phyloP scores from a whole-genome alignment of 2,329 filamentous ascomycete genomes.

The Verticillium isaacii region DNA sequence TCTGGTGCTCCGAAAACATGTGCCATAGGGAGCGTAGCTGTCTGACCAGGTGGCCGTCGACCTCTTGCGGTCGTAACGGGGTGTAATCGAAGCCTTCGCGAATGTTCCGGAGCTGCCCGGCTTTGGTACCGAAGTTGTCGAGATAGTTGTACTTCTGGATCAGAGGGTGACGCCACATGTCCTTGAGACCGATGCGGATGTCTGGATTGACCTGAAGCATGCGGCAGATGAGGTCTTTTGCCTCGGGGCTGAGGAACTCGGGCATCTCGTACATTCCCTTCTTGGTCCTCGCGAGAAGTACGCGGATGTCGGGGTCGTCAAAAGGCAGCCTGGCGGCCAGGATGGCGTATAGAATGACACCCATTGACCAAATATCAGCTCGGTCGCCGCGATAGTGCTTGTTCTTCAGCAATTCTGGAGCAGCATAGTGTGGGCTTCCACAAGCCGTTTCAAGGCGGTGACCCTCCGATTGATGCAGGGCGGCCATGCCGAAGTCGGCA shows the following conservation, averaged over 20 bases:
- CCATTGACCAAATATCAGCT: constrained; percentile 93
- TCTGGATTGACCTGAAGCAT: constrained; percentile 78
- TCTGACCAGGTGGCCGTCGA: constrained; percentile 77
- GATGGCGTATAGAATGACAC: constrained; percentile 84
- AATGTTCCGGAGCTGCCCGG: constrained; percentile 49
- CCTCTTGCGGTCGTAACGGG: constrained; percentile 55
- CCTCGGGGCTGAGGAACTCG: constrained; percentile 59
- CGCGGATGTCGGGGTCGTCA: constrained; percentile 58
- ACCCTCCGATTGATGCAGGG: constrained; percentile 73
- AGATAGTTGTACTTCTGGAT: constrained; percentile 77
- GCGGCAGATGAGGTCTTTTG: constrained; percentile 69
- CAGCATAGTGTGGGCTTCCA: constrained; percentile 94
- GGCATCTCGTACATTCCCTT: constrained; percentile 58
- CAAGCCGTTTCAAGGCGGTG: constrained; percentile 84
- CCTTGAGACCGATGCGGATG: constrained; percentile 70
- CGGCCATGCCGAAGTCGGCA: constrained; percentile 97
- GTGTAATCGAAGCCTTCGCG: constrained; percentile 59
- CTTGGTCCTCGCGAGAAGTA: constrained; percentile 58
- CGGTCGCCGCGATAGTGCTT: constrained; percentile 76
- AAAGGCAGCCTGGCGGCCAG: constrained; percentile 83
- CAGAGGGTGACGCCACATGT: constrained; percentile 86
- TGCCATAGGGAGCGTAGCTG: constrained; percentile 92
- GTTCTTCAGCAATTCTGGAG: constrained; percentile 81
- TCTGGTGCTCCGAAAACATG: constrained; percentile 66
- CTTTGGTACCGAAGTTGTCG: constrained; percentile 57